Base-by-base conservation (phyloP, 2,329 filamentous ascomycete genomes). In the Curvularia spicifera region DNA sequence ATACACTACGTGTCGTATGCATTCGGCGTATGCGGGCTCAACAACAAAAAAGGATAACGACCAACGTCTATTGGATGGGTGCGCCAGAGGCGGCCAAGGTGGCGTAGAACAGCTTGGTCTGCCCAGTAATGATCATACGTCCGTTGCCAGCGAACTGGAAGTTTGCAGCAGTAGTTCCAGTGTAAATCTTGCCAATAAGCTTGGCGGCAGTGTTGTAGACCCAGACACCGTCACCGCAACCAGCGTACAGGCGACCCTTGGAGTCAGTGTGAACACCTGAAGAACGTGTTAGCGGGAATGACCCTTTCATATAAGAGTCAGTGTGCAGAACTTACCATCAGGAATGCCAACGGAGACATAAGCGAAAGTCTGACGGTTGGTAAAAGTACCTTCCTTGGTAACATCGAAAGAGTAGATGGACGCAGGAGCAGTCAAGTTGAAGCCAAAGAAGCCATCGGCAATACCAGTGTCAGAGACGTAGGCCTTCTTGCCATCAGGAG, bases 241-340 rank as follows among this genome's bases (percentile, higher is more conserved):
- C 81, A 39, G 78, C 74, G 61, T 81, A 88, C 2, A 88, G 79
- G 51, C 87, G 84, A 1, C 85, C 85, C 12, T 81, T 73, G 10
- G 65, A 67, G 33, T 69, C 69, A 24, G 61, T 63, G 51, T 68
- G 63, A 4, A 70, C 58, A 46, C 61, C 63, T 64, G 22, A n/a
- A 12, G 20, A 31, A 33, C 13, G 24, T 39, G 53, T 63, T 43
- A 63, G 53, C 53, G 18, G 22, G 15, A 12, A 37, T 24, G 24
- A 33, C n/a, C 37, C 37, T 24, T 56, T 15, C 12, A 15, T 18
- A n/a, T n/a, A 5, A 24, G 8, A 5, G 18, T 24, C 18, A 18
- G 12, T 28, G 15, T 51, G 15, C 18, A 42, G 29, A 40, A 59
- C 57, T 12, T 57, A 61, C 67, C 67, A 20, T 69, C 67, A 31